Evolutionary conservation across 208 protist genomes (phyloP).

Genomic region (Vickermania ingenoplastis): DNA sequence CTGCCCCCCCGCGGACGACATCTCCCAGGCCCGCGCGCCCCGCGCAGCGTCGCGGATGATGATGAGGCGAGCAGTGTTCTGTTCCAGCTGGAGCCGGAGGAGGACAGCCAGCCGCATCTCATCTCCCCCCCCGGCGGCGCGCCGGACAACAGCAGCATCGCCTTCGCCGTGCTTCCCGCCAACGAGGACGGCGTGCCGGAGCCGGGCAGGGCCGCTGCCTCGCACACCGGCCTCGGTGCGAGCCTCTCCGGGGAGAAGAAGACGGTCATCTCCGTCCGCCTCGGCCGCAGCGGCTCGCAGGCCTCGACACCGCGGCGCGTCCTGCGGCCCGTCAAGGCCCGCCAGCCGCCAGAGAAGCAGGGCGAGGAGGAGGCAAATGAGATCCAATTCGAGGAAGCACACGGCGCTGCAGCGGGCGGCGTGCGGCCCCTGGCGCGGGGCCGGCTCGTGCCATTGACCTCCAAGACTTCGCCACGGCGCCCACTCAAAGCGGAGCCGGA

Average conservation of each 20-base stretch:
- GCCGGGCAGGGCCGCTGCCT: not conserved
- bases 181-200: not conserved
- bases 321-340: not conserved
- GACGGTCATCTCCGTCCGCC: not conserved
- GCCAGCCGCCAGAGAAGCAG: not conserved
- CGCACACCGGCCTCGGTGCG: not conserved
- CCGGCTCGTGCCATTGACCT: not conserved
- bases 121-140: too few relatives aligned
- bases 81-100: not conserved
- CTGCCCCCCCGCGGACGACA: not conserved
- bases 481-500: too few relatives aligned
- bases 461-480: not conserved
- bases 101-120: not conserved
- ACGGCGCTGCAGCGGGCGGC: not conserved
- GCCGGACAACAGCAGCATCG: not conserved
- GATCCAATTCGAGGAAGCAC: not conserved
- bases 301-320: not conserved
- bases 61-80: not conserved
- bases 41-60: not conserved
- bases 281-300: not conserved
- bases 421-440: too few relatives aligned
- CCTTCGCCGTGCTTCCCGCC: not conserved
- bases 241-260: not conserved
- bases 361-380: not conserved
- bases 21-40: not conserved